Conservation (phyloP, 495 filamentous ascomycete genomes). For the Massariosphaeria phaeospora region DNA sequence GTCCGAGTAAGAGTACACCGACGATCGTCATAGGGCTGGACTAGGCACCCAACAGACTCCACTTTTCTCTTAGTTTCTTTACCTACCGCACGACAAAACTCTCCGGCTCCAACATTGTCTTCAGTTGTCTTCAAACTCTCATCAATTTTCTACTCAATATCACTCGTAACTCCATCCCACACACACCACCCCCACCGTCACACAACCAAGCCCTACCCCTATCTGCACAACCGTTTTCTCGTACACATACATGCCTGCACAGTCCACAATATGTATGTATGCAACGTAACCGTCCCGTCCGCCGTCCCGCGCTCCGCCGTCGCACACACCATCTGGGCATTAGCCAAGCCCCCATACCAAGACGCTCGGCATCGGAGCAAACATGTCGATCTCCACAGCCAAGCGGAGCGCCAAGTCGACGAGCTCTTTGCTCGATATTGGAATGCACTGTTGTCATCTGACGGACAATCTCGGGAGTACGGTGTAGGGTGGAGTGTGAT, state of each 20-base stretch:
- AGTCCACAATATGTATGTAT: no score
- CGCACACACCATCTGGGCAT: neutral
- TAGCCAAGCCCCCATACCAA: neutral
- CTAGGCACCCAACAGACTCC: no score
- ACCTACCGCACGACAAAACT: no score
- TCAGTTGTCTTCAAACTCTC: neutral
- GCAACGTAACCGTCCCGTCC: no score
- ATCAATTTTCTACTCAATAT: neutral
- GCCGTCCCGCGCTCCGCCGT: neutral
- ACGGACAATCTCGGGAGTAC: no score
- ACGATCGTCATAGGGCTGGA: no score
- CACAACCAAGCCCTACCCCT: constrained; percentile 8
- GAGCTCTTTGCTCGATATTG: no score
- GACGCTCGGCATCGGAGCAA: neutral
- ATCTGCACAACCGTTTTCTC: neutral
- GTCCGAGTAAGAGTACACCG: no score
- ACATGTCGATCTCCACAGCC: constrained; percentile 1
- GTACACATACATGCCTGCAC: neutral
- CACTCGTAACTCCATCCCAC: neutral
- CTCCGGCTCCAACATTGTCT: no score
- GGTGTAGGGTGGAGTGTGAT: no score
- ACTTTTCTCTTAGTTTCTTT: no score
- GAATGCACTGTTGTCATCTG: no score
- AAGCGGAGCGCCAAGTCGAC: constrained; percentile 7
- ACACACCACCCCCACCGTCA: neutral